Base-by-base conservation (phyloP, 148 eudicot species). In the Arctostaphylos glauca region DNA sequence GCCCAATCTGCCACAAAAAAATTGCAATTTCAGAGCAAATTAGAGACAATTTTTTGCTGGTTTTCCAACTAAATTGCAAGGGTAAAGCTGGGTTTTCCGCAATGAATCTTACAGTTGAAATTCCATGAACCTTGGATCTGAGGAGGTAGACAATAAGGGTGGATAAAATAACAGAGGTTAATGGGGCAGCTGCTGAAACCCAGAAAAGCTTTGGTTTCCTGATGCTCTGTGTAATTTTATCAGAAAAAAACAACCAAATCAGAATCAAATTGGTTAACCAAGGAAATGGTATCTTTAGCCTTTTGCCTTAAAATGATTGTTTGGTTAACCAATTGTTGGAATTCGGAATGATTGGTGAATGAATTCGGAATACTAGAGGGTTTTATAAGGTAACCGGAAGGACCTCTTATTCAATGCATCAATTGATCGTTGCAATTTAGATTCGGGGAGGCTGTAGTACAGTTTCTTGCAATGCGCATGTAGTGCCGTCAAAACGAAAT, bases 151-250 rank as follows among this genome's bases (percentile, higher is more conserved):
- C 93, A 14, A 94, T 70, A 64, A 96, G 77, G 56, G 98, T 96
- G 0, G 98, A 94, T 44, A 96, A 47, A 60, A 96, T 60, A 54
- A 96, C 98, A 1, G 99, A 96, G 74, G 88, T 84, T 59, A 96
- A 85, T 31, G 99, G 99, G 7, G 98, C 95, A 47, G 97, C 71
- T 10, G 71, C 71, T 9, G 71, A 66, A 12, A 66, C 31, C 71
- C 71, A 66, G 71, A 66, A 66, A 25, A 66, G 71, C 71, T 66
- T 66, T 66, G 71, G 71, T 31, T 66, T 66, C 71, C 71, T 66
- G 16, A 66, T 66, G 71, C 71, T 66, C 71, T 66, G 38, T 1
- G 10, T 66, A 15, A 25, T 66, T 66, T 38, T 21, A 4, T 10
- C 44, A 25, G 31, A 31, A 66, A 12, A 12, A 0, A 25, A 16